These are phyloP conservation scores for Zoysia matrella DNA, from an alignment of 202 grass and related monocot species.

Conservation along the genomic window DNA sequence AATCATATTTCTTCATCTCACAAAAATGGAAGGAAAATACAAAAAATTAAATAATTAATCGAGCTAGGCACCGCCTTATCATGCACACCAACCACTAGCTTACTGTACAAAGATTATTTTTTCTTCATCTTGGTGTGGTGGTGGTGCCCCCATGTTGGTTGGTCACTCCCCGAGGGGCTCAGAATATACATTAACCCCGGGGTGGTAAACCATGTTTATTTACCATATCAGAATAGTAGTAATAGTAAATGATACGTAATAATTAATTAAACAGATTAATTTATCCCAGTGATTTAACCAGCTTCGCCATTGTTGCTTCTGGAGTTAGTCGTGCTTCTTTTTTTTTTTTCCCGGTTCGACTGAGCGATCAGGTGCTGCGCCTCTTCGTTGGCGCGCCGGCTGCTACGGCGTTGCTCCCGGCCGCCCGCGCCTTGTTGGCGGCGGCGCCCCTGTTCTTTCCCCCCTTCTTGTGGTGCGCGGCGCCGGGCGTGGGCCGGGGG, in stretches of 20 bases:
- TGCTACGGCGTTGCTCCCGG: neutral
- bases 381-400: conserved; percentile 8
- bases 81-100: conserved; percentile 10
- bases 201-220: conserved; percentile 38
- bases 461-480: conserved; percentile 34
- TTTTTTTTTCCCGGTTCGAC: neutral
- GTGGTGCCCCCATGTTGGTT: conserved; percentile 3
- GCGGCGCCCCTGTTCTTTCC: conserved; percentile 36
- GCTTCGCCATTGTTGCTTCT: conserved; percentile 11
- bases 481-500: conserved; percentile 48
- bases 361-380: neutral
- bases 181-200: conserved; percentile 27
- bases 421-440: conserved; percentile 21
- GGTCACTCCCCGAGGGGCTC: conserved; percentile 20
- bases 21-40: conserved; percentile 6
- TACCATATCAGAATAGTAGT: conserved; percentile 22
- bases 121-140: neutral
- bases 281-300: neutral
- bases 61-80: conserved; percentile 7
- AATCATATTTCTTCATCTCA: conserved; percentile 33
- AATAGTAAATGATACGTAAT: neutral
- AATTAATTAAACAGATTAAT: conserved; percentile 45
- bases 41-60: neutral
- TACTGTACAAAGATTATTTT: conserved; percentile 29
- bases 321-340: conserved; percentile 41